These are phyloP conservation scores for Skeletonema grethae DNA, from an alignment of 108 stramenopile genomes.

Conservation along the genomic window DNA sequence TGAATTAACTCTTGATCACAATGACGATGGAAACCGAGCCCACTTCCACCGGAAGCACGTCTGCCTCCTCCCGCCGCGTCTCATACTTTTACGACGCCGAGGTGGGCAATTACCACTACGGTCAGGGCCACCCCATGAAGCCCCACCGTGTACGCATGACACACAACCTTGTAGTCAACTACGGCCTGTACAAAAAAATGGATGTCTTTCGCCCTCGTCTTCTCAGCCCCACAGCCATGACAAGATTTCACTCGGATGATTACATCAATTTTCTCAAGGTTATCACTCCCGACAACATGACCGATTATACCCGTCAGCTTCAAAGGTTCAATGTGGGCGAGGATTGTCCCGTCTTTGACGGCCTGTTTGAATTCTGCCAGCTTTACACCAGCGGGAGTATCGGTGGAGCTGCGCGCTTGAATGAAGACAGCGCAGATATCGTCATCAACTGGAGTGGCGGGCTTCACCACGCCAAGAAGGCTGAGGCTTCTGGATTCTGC, in stretches of 20 bases:
- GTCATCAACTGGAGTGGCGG: conserved; percentile 99
- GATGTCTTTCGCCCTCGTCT: conserved; percentile 98
- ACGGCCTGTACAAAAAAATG: conserved; percentile 97
- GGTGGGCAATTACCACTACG: conserved; percentile 98
- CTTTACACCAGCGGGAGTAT: conserved; percentile 96
- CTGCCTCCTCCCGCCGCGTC: conserved; percentile 64
- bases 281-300: conserved; percentile 99
- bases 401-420: conserved; percentile 96
- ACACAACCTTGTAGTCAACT: conserved; percentile 98
- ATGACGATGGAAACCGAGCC: conserved; percentile 4
- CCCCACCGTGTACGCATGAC: conserved; percentile 99
- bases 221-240: conserved; percentile 93
- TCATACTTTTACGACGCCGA: conserved; percentile 97
- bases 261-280: conserved; percentile 98
- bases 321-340: conserved; percentile 98
- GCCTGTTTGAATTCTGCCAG: conserved; percentile 97
- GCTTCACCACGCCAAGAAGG: conserved; percentile 99
- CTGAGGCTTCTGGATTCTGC: conserved; percentile 98
- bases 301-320: conserved; percentile 89
- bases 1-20: background rate
- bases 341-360: conserved; percentile 99
- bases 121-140: conserved; percentile 99
- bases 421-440: conserved; percentile 89
- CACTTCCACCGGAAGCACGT: background rate
- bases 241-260: conserved; percentile 97